A percentile compares a stretch with the other conserved stretches of the same genome.
phyloP scores from a whole-genome alignment of 441 rosid genomes.

The Bocquillonia castaneifolia region DNA sequence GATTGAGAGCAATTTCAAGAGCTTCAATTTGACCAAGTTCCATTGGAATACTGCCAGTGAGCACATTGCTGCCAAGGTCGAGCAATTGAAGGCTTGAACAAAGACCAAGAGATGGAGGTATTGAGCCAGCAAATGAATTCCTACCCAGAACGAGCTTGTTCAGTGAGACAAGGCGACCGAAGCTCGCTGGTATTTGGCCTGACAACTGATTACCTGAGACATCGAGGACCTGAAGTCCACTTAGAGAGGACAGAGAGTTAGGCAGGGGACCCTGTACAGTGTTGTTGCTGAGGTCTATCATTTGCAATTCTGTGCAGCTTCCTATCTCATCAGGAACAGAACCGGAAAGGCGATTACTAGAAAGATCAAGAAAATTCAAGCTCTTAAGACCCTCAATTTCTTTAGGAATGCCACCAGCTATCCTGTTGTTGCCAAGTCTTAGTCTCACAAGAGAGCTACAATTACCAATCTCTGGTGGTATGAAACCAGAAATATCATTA shows the following conservation, averaged over 20 bases:
- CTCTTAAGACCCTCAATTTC: slow-evolving; percentile 59
- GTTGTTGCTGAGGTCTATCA: slow-evolving; percentile 86
- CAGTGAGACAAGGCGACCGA: slow-evolving; percentile 64
- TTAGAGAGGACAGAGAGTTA: slow-evolving; percentile 55
- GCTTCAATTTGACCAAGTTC: slow-evolving; percentile 68
- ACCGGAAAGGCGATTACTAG: slow-evolving; percentile 71
- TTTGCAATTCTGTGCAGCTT: slow-evolving; percentile 65
- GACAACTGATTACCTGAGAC: slow-evolving; percentile 52
- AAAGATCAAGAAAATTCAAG: slow-evolving; percentile 73
- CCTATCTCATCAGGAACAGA: slow-evolving; percentile 67
- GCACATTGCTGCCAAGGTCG: slow-evolving; percentile 79
- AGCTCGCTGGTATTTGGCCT: slow-evolving; percentile 63
- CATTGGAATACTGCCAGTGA: slow-evolving; percentile 61
- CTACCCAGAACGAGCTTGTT: slow-evolving; percentile 62
- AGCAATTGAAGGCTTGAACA: slow-evolving; percentile 84
- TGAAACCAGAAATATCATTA: slow-evolving; percentile 70
- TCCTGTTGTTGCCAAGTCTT: slow-evolving; percentile 68
- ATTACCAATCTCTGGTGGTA: slow-evolving; percentile 72
- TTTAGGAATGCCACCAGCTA: slow-evolving; percentile 61
- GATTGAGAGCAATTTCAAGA: slow-evolving; percentile 85
- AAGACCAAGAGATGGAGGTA: slow-evolving; percentile 64
- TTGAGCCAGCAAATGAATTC: slow-evolving; percentile 65
- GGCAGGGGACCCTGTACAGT: slow-evolving; percentile 61
- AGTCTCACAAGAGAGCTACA: slow-evolving; percentile 76
- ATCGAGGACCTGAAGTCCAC: slow-evolving; percentile 73